Conservation (phyloP, 176 grass and related monocot genomes). For the Lolium rigidum region DNA sequence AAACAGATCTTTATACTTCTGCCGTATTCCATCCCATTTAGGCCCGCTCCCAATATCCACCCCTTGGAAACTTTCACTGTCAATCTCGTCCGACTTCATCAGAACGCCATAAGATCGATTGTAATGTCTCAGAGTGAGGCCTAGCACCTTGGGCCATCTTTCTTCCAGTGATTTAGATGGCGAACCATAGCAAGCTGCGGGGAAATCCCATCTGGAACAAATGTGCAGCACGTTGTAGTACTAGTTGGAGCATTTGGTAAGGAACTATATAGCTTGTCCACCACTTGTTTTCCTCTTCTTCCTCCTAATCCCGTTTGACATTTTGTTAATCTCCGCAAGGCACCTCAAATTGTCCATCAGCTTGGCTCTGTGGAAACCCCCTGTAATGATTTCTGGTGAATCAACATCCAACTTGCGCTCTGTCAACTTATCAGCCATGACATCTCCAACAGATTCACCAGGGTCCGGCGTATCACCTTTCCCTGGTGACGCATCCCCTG, state of each 20-base stretch:
- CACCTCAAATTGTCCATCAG: conserved; percentile 42
- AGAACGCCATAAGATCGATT: conserved; percentile 20
- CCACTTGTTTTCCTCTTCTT: conserved; percentile 49
- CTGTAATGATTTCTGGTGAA: neutral
- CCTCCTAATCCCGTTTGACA: neutral
- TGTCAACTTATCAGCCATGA: neutral
- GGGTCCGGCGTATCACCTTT: neutral
- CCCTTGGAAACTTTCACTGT: conserved; percentile 48
- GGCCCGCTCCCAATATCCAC: conserved; percentile 48
- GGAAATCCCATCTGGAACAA: conserved; percentile 9
- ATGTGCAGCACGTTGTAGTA: conserved; percentile 2
- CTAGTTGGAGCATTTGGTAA: conserved; percentile 23
- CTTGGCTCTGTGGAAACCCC: conserved; percentile 21
- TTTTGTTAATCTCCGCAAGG: conserved; percentile 14
- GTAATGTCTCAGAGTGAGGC: conserved; percentile 30
- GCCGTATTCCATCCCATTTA: neutral
- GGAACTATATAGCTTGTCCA: neutral
- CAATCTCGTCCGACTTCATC: conserved; percentile 27
- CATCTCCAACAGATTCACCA: neutral
- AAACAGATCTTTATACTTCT: neutral
- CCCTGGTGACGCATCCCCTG: neutral
- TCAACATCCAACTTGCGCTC: conserved; percentile 37
- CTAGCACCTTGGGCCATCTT: conserved; percentile 21
- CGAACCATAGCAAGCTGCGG: neutral
- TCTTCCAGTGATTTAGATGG: conserved; percentile 18